These are phyloP conservation scores for Geosmithia morbida DNA, from an alignment of 2,329 filamentous ascomycete genomes.

Conservation along the genomic window DNA sequence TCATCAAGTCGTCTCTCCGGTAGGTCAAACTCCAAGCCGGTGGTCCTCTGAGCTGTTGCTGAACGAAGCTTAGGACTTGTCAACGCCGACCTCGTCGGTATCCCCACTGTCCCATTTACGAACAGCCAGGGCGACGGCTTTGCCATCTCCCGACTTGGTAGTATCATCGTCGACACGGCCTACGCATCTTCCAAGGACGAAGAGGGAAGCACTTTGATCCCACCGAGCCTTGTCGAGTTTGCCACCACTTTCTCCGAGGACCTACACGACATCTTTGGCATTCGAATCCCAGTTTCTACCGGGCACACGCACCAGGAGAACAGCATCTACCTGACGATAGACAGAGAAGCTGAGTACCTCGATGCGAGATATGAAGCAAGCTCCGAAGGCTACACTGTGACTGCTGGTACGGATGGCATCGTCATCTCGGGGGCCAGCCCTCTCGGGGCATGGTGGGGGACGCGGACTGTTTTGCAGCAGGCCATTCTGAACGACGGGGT, in stretches of 20 bases:
- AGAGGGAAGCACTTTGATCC: slow-evolving; percentile 33
- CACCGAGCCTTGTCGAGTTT: slow-evolving; percentile 32
- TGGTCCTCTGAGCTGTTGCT: too few relatives aligned
- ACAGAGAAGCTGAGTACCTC: slow-evolving; percentile 20
- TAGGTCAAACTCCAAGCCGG: too few relatives aligned
- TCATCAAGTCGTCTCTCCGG: too few relatives aligned
- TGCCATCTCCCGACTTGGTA: slow-evolving; percentile 10
- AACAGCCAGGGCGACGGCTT: slow-evolving; percentile 9
- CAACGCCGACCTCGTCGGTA: slow-evolving; percentile 7
- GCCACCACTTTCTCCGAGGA: slow-evolving; percentile 27
- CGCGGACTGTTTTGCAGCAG: slow-evolving; percentile 37
- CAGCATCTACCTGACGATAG: slow-evolving; percentile 31
- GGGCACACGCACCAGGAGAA: slow-evolving; percentile 4
- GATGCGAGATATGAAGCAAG: slow-evolving; percentile 30
- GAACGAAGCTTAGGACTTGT: neutral
- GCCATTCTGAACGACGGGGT: slow-evolving; percentile 21
- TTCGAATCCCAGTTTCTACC: slow-evolving; percentile 10
- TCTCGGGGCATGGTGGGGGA: slow-evolving; percentile 43
- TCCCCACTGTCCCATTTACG: slow-evolving; percentile 18
- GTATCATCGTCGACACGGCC: slow-evolving; percentile 27
- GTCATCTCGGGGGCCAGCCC: slow-evolving; percentile 36
- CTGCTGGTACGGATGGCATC: slow-evolving; percentile 22
- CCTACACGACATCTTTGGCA: slow-evolving; percentile 12
- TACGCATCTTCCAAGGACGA: slow-evolving; percentile 25
- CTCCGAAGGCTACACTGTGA: slow-evolving; percentile 32